Conservation (phyloP, 768 basidiomycete species). For the Lentinus brumalis region DNA sequence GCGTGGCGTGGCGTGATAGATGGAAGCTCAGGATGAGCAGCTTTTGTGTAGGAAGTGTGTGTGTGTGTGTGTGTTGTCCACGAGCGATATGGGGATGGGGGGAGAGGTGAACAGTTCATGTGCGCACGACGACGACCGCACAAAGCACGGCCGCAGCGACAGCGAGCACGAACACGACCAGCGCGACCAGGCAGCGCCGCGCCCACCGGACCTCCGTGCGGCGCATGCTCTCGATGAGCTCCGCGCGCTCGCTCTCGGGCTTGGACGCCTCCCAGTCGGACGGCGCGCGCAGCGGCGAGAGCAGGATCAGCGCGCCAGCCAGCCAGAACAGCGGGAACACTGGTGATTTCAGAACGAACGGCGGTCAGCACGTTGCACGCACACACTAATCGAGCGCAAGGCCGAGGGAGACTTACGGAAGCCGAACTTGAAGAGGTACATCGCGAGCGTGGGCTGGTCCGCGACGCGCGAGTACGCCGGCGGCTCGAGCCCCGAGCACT, state of each 20-base stretch:
- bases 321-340: slow-evolving; percentile 56
- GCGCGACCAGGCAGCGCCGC: slow-evolving; percentile 36
- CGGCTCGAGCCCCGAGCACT: slow-evolving; percentile 24
- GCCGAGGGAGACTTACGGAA: slow-evolving; percentile 46
- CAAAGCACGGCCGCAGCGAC: slow-evolving; percentile 19
- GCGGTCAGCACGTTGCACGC: neutral
- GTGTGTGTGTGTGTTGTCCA: no score
- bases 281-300: slow-evolving; percentile 43
- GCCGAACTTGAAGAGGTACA: slow-evolving; percentile 51
- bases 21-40: neutral
- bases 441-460: slow-evolving; percentile 47
- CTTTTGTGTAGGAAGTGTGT: no score
- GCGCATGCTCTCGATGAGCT: slow-evolving; percentile 36
- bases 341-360: slow-evolving; percentile 22
- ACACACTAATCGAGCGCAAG: neutral
- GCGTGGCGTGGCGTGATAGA: no score
- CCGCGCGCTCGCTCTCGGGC: slow-evolving; percentile 36
- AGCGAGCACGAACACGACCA: slow-evolving; percentile 21
- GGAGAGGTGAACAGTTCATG: slow-evolving; percentile 1
- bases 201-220: slow-evolving; percentile 45
- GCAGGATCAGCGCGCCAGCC: slow-evolving; percentile 42
- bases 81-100: no score
- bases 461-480: slow-evolving; percentile 37
- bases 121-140: slow-evolving; percentile 22
- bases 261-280: slow-evolving; percentile 39